These are phyloP conservation scores for Passalora sequoiae DNA, from an alignment of 2,329 filamentous ascomycete genomes.

Conservation along the genomic window DNA sequence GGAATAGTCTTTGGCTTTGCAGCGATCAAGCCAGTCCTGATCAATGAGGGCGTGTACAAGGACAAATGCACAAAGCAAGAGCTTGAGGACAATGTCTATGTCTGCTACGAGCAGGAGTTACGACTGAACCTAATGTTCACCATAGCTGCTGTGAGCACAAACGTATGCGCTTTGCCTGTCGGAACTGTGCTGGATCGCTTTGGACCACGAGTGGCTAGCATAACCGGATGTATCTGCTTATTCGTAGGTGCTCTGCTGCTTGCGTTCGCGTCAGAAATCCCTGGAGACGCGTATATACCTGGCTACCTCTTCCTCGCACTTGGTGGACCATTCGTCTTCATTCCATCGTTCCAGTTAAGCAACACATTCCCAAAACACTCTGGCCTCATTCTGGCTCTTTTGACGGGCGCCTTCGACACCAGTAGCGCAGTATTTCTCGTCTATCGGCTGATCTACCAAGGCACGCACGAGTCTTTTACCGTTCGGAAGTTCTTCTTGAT, in stretches of 20 bases:
- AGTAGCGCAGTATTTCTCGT: constrained; percentile 46
- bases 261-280: constrained; percentile 61
- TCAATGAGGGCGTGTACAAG: constrained; percentile 65
- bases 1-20: constrained; percentile 82
- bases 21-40: constrained; percentile 74
- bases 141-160: constrained; percentile 78
- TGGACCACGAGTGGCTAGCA: constrained; percentile 70
- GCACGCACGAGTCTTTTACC: constrained; percentile 38
- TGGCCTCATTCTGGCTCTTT: constrained; percentile 45
- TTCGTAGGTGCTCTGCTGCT: constrained; percentile 66
- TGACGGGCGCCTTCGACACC: constrained; percentile 50
- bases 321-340: constrained; percentile 49
- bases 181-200: constrained; percentile 79
- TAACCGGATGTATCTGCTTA: constrained; percentile 66
- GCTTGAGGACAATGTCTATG: constrained; percentile 44
- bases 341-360: constrained; percentile 48
- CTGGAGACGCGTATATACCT: constrained; percentile 55
- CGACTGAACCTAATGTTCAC: constrained; percentile 88
- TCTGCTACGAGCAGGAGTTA: constrained; percentile 56
- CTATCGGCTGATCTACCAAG: constrained; percentile 45
- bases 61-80: constrained; percentile 56
- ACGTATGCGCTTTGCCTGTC: constrained; percentile 78
- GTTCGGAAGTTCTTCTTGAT: constrained; percentile 47
- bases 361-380: constrained; percentile 49
- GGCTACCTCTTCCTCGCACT: constrained; percentile 48